Evolutionary conservation across 768 basidiomycete genomes (phyloP), one percentile per base, ranked within the genome.

Genomic region (Pulveroboletus ravenelii): DNA sequence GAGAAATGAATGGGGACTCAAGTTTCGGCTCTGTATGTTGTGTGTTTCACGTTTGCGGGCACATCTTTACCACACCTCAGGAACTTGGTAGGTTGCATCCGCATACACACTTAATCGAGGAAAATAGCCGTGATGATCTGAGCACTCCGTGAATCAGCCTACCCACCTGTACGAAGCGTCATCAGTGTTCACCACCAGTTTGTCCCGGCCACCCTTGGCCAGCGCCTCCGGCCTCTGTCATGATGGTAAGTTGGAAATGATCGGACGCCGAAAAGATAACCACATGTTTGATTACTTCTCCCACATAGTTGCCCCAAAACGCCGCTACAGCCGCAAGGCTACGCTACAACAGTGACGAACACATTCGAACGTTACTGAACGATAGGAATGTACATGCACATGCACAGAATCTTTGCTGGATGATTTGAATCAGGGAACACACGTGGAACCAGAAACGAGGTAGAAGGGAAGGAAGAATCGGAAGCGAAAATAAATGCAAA

Each of bases 291-390:
- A 49, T 53, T 35, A 42, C 43, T 48, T 50, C 46, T 54, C 46
- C 45, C 47, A 44, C 43, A 27, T 17, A 18, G n/a, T 29, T 20
- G 30, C 48, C 32, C 40, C 38, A 41, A 43, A 37, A 36, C 42
- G 50, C 45, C 37, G 46, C 51, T 53, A 55, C 57, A 53, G 50
- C 54, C 51, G 0, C 27, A 54, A 47, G 41, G 54, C 53, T 59
- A 66, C 63, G 53, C 58, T 57, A 64, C 58, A 56, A 62, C 56
- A 53, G 47, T 54, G 61, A 61, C 61, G 39, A 55, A 56, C 41
- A 58, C 61, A 65, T 65, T 55, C 65, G 37, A 53, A 61, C 54
- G 59, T 48, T 49, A 51, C 37, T 53, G 57, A 54, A 63, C 57
- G 54, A 56, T 51, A 62, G 54, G 52, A 62, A 52, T 65, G 60